Evolutionary conservation across 352 stramenopile genomes (phyloP).

Genomic region (Globisporangium spiculum): DNA sequence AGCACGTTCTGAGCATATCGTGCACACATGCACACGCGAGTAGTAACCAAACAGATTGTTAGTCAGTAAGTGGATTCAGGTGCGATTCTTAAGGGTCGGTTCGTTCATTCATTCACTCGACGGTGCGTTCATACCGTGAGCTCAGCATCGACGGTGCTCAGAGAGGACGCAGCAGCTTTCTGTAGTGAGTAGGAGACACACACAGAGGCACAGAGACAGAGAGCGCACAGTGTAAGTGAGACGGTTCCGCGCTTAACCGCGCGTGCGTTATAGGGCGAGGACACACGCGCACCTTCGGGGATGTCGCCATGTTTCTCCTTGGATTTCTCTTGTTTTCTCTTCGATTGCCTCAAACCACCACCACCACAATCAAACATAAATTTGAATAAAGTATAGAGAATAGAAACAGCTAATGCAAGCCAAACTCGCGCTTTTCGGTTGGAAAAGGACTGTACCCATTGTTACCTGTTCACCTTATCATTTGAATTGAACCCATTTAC

Average conservation of each 20-base stretch:
- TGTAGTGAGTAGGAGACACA: neutral
- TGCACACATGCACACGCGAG: neutral
- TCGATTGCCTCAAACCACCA: neutral
- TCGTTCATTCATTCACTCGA: neutral
- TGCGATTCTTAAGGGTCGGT: neutral
- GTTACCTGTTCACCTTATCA: no score
- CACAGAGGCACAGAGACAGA: neutral
- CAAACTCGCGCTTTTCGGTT: no score
- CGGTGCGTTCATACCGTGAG: slow-evolving; percentile 4
- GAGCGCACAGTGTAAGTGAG: neutral
- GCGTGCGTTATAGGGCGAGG: neutral
- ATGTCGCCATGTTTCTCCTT: slow-evolving; percentile 7
- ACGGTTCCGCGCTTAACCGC: neutral
- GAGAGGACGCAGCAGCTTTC: neutral
- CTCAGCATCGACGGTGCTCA: slow-evolving; percentile 8
- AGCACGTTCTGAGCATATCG: slow-evolving; percentile 36
- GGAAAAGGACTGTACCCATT: no score
- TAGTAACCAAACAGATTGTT: neutral
- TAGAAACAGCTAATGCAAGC: no score
- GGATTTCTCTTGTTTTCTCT: neutral
- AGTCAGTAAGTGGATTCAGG: neutral
- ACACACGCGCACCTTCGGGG: slow-evolving; percentile 2
- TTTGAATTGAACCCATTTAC: no score
- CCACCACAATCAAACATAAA: neutral
- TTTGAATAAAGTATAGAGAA: neutral